Percentiles rank a stretch among this genome's conserved stretches.
Conservation (phyloP, 176 grass and related monocot species). For the Melocanna baccifera region DNA sequence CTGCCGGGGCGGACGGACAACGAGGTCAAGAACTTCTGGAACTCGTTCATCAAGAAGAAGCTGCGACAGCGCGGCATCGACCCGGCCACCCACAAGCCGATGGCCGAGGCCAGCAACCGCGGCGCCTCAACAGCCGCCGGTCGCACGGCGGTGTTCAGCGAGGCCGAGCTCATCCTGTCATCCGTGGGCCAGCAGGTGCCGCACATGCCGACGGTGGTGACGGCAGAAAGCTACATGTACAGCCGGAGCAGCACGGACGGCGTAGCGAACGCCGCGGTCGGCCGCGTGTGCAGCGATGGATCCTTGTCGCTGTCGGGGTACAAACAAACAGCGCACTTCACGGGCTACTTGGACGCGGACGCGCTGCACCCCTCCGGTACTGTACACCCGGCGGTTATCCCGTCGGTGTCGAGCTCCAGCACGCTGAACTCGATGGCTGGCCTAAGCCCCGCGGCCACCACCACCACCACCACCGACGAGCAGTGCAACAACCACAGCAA, state of each 20-base stretch:
- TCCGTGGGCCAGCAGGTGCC: not conserved
- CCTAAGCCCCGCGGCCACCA: slow-evolving; percentile 37
- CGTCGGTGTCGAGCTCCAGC: slow-evolving; percentile 51
- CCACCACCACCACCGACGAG: slow-evolving; percentile 14
- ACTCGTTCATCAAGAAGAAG: slow-evolving; percentile 85
- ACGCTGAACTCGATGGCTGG: slow-evolving; percentile 47
- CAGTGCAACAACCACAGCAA: slow-evolving; percentile 21
- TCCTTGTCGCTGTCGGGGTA: slow-evolving; percentile 38
- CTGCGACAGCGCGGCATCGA: slow-evolving; percentile 71
- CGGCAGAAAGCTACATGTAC: slow-evolving; percentile 42
- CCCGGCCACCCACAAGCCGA: slow-evolving; percentile 62
- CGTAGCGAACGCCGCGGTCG: not conserved
- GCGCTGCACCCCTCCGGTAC: not conserved
- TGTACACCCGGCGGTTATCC: slow-evolving; percentile 11
- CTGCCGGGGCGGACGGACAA: slow-evolving; percentile 92
- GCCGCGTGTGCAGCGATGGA: not conserved
- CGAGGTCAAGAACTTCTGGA: slow-evolving; percentile 99
- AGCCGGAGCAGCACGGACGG: not conserved
- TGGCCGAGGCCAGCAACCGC: not conserved
- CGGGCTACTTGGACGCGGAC: slow-evolving; percentile 33
- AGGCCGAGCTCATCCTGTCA: slow-evolving; percentile 46
- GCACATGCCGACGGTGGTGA: not conserved
- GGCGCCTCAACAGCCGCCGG: not conserved
- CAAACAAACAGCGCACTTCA: slow-evolving; percentile 19
- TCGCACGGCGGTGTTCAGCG: slow-evolving; percentile 43